Evolutionary conservation across 305 asterid genomes (phyloP), one percentile per base, ranked within the genome.

Genomic region (Nicotiana rustica): DNA sequence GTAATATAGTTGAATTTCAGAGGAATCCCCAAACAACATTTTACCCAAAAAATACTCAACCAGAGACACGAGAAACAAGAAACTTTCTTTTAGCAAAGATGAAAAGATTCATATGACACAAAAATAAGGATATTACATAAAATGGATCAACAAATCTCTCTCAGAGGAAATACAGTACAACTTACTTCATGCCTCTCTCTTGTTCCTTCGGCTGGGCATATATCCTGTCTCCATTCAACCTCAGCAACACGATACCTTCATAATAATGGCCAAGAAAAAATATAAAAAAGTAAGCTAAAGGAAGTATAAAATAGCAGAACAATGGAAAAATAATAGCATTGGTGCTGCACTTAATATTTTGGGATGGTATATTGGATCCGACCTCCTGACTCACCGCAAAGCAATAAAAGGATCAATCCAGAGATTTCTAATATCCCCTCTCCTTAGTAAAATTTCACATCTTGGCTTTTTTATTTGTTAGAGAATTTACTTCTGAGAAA

Each of bases 161-260:
- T 75, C 44, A 29, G 62, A 29, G 80, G 31, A 15, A 75, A 4
- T 29, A 29, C 47, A 65, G 81, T 71, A 82, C 80, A 66, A 87
- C 95, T 93, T 90, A 97, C 99, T 31, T 90, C 94, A 85, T 82
- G 82, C 85, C 91, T 90, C 87, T 93, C 98, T 36, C 87, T 36
- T 81, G 94, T 85, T 86, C 93, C 98, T 86, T 91, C 98, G 35
- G 88, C 82, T 33, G 91, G 94, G 88, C 3, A 31, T 57, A 62
- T 67, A 84, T 95, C 99, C 19, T 88, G 90, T 59, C 92, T 90
- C 99, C 99, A 95, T 85, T 95, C 98, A 73, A 97, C 95, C 92
- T 97, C 98, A 76, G 96, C 97, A 55, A 97, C 86, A 10, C 99
- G 99, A 84, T 97, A 97, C 85, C 99, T 97, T 87, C 86, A 92